phyloP scores from a whole-genome alignment of 371 early-diverging fungal species.

The Paraphysoderma sedebokerense region DNA sequence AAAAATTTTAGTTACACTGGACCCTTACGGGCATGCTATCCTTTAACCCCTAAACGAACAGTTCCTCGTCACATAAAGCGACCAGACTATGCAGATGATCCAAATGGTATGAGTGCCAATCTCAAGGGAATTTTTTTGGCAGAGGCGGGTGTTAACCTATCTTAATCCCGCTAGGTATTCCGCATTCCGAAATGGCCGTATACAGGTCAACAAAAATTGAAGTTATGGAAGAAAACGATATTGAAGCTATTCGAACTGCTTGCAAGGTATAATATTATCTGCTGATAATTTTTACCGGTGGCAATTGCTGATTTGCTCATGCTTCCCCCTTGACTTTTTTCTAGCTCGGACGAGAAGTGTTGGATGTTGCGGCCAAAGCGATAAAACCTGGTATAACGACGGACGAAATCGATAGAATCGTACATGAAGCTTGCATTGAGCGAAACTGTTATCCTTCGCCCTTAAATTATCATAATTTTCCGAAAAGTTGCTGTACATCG shows the following conservation, averaged over 20 bases:
- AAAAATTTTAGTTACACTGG: slow-evolving; percentile 53
- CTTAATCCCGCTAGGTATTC: slow-evolving; percentile 24
- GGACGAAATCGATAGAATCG: slow-evolving; percentile 71
- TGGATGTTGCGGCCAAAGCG: slow-evolving; percentile 60
- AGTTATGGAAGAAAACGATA: slow-evolving; percentile 44
- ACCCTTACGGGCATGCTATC: slow-evolving; percentile 63
- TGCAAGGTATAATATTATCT: slow-evolving; percentile 34
- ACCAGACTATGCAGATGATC: slow-evolving; percentile 69
- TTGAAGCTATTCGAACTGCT: slow-evolving; percentile 58
- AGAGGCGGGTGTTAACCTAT: neutral
- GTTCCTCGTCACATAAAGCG: slow-evolving; percentile 55
- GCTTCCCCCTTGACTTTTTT: neutral
- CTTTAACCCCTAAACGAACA: slow-evolving; percentile 50
- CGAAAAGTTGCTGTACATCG: slow-evolving; percentile 81
- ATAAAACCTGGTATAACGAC: slow-evolving; percentile 76
- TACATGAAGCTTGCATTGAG: slow-evolving; percentile 73
- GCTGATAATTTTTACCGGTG: neutral
- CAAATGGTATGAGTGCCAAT: slow-evolving; percentile 8
- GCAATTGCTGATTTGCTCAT: neutral
- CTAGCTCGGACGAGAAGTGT: slow-evolving; percentile 66
- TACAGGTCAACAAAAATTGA: slow-evolving; percentile 44
- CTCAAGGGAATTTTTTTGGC: neutral
- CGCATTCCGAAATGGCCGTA: slow-evolving; percentile 45
- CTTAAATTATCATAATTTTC: slow-evolving; percentile 81
- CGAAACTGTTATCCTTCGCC: slow-evolving; percentile 85